Conservation (phyloP, 2,329 filamentous ascomycete genomes). For the Monosporascus sp. region DNA sequence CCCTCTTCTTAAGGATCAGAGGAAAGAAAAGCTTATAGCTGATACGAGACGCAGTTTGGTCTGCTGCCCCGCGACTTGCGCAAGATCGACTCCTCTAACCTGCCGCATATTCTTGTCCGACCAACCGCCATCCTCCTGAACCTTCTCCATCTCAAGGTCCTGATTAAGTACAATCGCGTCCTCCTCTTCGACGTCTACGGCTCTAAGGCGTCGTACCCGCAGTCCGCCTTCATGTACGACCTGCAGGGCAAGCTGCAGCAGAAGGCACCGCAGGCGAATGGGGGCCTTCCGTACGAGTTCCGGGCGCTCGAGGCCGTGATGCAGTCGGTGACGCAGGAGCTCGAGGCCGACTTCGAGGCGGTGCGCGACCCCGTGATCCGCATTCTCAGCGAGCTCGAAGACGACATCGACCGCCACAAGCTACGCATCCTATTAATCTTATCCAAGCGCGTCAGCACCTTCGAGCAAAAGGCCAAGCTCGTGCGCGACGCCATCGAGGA, state of each 20-base stretch:
- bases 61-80: constrained; percentile 89
- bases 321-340: constrained; percentile 83
- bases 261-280: constrained; percentile 57
- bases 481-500: constrained; percentile 95
- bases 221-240: constrained; percentile 97
- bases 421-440: constrained; percentile 84
- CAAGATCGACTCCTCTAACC: constrained; percentile 94
- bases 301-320: constrained; percentile 91
- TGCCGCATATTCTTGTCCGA: constrained; percentile 91
- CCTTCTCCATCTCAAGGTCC: constrained; percentile 87
- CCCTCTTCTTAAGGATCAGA: not conserved
- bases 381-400: constrained; percentile 84
- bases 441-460: constrained; percentile 92
- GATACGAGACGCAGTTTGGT: constrained; percentile 59
- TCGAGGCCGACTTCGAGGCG: constrained; percentile 92
- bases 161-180: constrained; percentile 92
- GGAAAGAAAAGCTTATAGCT: not conserved
- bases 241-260: constrained; percentile 87
- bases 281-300: constrained; percentile 85
- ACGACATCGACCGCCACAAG: constrained; percentile 94
- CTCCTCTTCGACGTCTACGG: constrained; percentile 96
- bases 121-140: constrained; percentile 93
- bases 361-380: constrained; percentile 88
- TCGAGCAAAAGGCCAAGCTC: constrained; percentile 92
- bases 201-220: constrained; percentile 87